Base-by-base conservation (phyloP, 306 rosid genomes). In the Acacia crassicarpa region DNA sequence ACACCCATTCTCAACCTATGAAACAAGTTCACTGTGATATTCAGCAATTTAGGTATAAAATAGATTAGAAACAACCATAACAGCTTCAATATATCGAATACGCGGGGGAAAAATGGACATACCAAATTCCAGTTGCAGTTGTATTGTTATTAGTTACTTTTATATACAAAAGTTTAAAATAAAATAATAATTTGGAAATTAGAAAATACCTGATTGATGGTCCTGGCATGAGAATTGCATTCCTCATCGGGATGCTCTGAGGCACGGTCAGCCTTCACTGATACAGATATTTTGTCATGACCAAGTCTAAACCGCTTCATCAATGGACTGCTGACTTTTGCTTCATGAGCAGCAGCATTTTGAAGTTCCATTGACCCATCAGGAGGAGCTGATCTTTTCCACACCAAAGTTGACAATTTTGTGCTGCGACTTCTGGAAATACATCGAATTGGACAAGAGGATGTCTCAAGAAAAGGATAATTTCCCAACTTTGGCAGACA, bases 401-500 rank as follows among this genome's bases (percentile, higher is more conserved):
- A 87, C 70, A 70, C 85, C 33, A 84, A 54, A 67, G 98, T 87
- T 30, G 97, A 90, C 67, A 85, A 80, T 72, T 88, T 87, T 56
- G 91, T 85, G 82, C 84, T 93, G 44, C 91, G 91, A 68, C 90
- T 91, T 84, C 95, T 84, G 22, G 99, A 95, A 78, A 93, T 91
- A 74, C 98, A 93, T 44, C 94, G 97, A 86, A 95, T 89, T 75
- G 97, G 95, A 86, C 80, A 91, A 30, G 94, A 87, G 76, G 74
- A 67, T 79, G 91, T 80, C 88, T 90, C 91, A 48, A 91, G 81
- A 79, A 90, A 95, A 78, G 98, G 95, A 87, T 87, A 91, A 61
- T 44, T 80, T 85, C 87, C 93, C 83, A 86, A 68, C 19, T 81
- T 83, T 13, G 89, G 94, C 38, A 91, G 76, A 77, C 83, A 78